Conservation (phyloP, 2,329 filamentous ascomycete genomes). For the Alternaria triticimaculans region DNA sequence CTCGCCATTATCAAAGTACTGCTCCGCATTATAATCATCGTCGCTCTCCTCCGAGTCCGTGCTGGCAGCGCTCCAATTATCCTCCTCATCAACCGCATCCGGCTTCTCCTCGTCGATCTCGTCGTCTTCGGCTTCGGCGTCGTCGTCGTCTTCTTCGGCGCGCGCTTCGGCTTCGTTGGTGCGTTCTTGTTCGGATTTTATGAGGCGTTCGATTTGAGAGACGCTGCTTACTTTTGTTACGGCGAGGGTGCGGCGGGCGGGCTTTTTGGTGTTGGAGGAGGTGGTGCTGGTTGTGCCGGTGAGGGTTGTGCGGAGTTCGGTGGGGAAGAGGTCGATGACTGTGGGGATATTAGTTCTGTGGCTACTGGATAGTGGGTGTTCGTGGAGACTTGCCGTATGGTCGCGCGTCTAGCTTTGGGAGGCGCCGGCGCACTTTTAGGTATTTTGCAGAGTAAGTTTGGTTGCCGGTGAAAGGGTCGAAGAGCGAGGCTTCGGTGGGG, state of each 20-base stretch:
- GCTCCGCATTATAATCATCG: slow-evolving; percentile 68
- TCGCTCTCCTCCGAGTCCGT: slow-evolving; percentile 70
- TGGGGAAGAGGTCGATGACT: slow-evolving; percentile 66
- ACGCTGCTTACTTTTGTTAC: slow-evolving; percentile 41
- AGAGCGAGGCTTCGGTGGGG: slow-evolving; percentile 47
- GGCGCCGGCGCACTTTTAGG: slow-evolving; percentile 60
- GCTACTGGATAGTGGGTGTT: not conserved
- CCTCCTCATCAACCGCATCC: slow-evolving; percentile 64
- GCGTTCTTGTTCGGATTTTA: slow-evolving; percentile 53
- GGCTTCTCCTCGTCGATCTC: slow-evolving; percentile 59
- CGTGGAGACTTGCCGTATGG: slow-evolving; percentile 58
- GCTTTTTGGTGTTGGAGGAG: slow-evolving; percentile 32
- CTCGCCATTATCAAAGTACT: slow-evolving; percentile 60
- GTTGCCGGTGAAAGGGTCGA: slow-evolving; percentile 68
- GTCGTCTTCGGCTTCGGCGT: slow-evolving; percentile 56
- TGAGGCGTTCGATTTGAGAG: slow-evolving; percentile 49
- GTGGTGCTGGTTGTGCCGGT: slow-evolving; percentile 43
- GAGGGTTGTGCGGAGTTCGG: slow-evolving; percentile 63
- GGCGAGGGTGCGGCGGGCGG: slow-evolving; percentile 32
- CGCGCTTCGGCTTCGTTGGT: slow-evolving; percentile 55
- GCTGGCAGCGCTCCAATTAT: slow-evolving; percentile 59
- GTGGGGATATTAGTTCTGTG: not conserved
- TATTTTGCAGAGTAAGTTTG: slow-evolving; percentile 66
- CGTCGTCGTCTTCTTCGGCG: slow-evolving; percentile 51
- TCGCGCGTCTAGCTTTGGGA: slow-evolving; percentile 62